phyloP scores from a whole-genome alignment of 345 rosid genomes.

The Anacardium occidentale region DNA sequence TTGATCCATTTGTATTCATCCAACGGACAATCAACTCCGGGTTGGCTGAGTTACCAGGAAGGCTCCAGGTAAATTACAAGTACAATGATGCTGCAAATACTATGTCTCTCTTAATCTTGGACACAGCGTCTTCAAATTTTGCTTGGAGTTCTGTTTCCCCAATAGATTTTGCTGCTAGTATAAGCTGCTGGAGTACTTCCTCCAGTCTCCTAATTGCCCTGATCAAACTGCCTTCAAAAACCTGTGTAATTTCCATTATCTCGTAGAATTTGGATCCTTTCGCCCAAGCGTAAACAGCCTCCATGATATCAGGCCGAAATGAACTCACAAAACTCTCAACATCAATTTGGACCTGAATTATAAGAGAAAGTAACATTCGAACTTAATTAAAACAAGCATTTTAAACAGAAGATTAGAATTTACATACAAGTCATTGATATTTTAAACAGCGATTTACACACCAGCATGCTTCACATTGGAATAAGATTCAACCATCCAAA shows the following conservation, averaged over 20 bases:
- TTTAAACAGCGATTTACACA: too few relatives aligned
- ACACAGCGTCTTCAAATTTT: slow-evolving; percentile 86
- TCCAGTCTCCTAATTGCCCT: slow-evolving; percentile 95
- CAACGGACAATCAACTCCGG: too few relatives aligned
- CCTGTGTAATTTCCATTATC: slow-evolving; percentile 88
- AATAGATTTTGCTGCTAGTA: slow-evolving; percentile 77
- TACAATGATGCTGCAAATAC: slow-evolving; percentile 96
- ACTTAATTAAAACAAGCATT: not conserved
- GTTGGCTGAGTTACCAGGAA: too few relatives aligned
- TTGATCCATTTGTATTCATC: too few relatives aligned
- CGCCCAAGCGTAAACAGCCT: slow-evolving; percentile 98
- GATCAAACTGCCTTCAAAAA: slow-evolving; percentile 98
- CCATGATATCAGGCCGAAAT: slow-evolving; percentile 93
- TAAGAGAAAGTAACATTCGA: not conserved
- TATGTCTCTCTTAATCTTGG: slow-evolving; percentile 90
- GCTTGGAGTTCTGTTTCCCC: slow-evolving; percentile 84
- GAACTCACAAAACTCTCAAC: slow-evolving; percentile 81
- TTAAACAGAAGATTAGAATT: too few relatives aligned
- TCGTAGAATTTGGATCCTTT: slow-evolving; percentile 92
- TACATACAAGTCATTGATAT: too few relatives aligned
- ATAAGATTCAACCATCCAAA: not conserved
- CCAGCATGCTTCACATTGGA: not conserved
- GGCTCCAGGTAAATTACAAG: slow-evolving; percentile 35
- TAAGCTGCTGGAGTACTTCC: slow-evolving; percentile 96
- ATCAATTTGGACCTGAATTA: slow-evolving; percentile 71